A percentile compares a stretch with the other conserved stretches of the same genome.
These are phyloP conservation scores for Calonectria fujianensis DNA, from an alignment of 2,329 filamentous ascomycete species.

Conservation along the genomic window DNA sequence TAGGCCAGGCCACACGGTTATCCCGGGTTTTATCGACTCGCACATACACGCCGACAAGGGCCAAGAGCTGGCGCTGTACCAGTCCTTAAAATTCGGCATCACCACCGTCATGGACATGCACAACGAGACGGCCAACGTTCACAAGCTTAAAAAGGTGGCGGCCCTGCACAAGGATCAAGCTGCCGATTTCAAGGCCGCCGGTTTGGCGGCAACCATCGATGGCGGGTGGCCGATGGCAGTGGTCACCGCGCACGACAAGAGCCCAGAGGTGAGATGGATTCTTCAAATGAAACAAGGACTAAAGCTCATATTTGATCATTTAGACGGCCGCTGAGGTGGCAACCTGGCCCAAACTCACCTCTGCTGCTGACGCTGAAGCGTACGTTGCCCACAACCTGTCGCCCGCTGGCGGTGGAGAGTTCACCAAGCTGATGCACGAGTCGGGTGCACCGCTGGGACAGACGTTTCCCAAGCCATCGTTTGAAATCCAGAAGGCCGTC, in stretches of 20 bases:
- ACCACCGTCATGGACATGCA: slow-evolving; percentile 72
- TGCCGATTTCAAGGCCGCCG: slow-evolving; percentile 69
- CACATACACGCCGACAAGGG: slow-evolving; percentile 68
- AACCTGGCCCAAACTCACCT: slow-evolving; percentile 65
- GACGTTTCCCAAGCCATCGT: slow-evolving; percentile 61
- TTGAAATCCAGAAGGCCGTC: slow-evolving; percentile 66
- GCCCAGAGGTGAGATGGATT: slow-evolving; percentile 55
- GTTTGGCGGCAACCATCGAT: slow-evolving; percentile 69
- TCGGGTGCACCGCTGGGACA: slow-evolving; percentile 63
- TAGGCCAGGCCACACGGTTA: slow-evolving; percentile 66
- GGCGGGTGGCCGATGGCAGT: slow-evolving; percentile 69
- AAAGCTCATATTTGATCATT: not conserved
- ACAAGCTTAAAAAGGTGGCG: slow-evolving; percentile 55
- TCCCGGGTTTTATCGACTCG: slow-evolving; percentile 70
- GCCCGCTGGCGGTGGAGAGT: slow-evolving; percentile 62
- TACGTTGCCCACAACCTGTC: slow-evolving; percentile 63
- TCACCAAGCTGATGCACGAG: slow-evolving; percentile 72
- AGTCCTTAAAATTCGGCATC: slow-evolving; percentile 69
- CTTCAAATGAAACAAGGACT: not conserved
- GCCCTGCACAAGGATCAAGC: slow-evolving; percentile 53
- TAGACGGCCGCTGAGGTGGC: slow-evolving; percentile 30
- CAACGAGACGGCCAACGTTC: slow-evolving; percentile 59
- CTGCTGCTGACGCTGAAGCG: slow-evolving; percentile 61
- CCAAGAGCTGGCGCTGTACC: slow-evolving; percentile 58
- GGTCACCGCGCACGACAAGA: slow-evolving; percentile 28